Conservation (phyloP, 768 basidiomycete species). For the Trametes elegans region DNA sequence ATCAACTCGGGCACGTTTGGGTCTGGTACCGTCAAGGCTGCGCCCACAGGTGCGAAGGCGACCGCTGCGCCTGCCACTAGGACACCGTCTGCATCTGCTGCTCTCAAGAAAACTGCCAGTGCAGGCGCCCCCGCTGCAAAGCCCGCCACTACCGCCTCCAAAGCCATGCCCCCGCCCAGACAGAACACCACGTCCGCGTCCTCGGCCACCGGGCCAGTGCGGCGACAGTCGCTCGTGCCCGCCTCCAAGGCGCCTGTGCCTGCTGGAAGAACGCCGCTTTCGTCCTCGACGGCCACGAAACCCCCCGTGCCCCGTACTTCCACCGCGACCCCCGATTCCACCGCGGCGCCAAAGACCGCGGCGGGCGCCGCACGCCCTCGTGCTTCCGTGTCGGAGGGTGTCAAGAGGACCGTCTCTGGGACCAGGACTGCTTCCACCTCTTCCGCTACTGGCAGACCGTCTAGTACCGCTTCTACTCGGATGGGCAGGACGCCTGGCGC, state of each 20-base stretch:
- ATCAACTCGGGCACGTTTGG: constrained; percentile 67
- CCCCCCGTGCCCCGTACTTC: constrained; percentile 11
- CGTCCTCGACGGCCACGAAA: constrained; percentile 25
- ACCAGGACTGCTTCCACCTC: constrained; percentile 31
- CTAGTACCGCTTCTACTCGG: constrained; percentile 35
- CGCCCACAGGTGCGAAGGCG: constrained; percentile 43
- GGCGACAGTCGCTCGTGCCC: constrained; percentile 4
- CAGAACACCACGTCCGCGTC: constrained; percentile 24
- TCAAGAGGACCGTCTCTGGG: constrained; percentile 49
- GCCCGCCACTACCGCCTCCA: constrained; percentile 29
- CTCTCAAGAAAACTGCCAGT: constrained; percentile 42
- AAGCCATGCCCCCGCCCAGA: constrained; percentile 23
- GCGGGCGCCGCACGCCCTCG: constrained; percentile 45
- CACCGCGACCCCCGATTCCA: constrained; percentile 21
- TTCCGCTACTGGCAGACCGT: constrained; percentile 36
- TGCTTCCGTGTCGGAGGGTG: constrained; percentile 64
- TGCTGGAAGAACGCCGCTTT: constrained; percentile 23
- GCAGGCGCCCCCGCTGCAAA: constrained; percentile 38
- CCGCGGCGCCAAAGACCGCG: constrained; percentile 20
- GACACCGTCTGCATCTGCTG: constrained; percentile 31
- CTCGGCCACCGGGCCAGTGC: constrained; percentile 19
- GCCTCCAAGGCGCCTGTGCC: constrained; percentile 15
- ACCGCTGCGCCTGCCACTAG: constrained; percentile 32
- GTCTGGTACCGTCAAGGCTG: constrained; percentile 48
- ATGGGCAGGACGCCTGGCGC: constrained; percentile 46